phyloP scores from a whole-genome alignment of 108 stramenopile species.

The Cylindrotheca fusiformis region DNA sequence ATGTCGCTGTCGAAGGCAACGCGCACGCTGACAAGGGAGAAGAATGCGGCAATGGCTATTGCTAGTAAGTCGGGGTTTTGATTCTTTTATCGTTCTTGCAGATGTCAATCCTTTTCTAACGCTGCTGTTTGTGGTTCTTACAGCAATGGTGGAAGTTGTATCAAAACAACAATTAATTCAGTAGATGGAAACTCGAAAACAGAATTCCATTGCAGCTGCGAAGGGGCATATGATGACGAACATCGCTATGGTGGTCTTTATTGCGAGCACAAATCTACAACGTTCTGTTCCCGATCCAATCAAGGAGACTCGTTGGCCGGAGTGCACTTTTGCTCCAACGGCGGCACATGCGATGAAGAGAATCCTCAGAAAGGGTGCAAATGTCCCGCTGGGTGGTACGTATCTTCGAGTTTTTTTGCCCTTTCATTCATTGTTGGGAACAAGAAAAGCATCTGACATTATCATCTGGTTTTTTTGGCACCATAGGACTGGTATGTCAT shows the following conservation, averaged over 20 bases:
- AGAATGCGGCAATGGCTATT: not conserved
- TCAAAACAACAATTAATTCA: not conserved
- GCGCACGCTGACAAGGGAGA: not conserved
- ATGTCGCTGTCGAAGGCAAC: slow-evolving; percentile 9
- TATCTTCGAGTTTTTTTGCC: too few relatives aligned
- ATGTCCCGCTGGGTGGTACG: not conserved
- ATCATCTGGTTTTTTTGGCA: too few relatives aligned
- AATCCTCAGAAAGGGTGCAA: slow-evolving; percentile 9
- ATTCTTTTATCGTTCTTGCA: too few relatives aligned
- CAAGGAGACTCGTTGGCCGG: slow-evolving; percentile 1
- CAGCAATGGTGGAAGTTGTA: slow-evolving; percentile 24
- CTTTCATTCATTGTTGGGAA: too few relatives aligned
- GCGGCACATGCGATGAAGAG: slow-evolving; percentile 17
- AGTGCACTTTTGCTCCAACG: slow-evolving; percentile 29
- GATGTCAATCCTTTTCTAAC: too few relatives aligned
- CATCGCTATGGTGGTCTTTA: slow-evolving; percentile 21
- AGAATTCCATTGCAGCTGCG: slow-evolving; percentile 23
- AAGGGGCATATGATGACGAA: slow-evolving; percentile 15
- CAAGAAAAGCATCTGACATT: too few relatives aligned
- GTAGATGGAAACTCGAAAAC: not conserved
- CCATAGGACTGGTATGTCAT: slow-evolving; percentile 13
- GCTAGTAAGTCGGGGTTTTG: too few relatives aligned
- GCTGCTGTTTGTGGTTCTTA: slow-evolving; percentile 14
- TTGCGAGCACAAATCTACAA: slow-evolving; percentile 30
- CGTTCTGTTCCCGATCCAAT: slow-evolving; percentile 3